These are phyloP conservation scores for Lotmaria passim DNA, from an alignment of 208 protist species.

Conservation along the genomic window DNA sequence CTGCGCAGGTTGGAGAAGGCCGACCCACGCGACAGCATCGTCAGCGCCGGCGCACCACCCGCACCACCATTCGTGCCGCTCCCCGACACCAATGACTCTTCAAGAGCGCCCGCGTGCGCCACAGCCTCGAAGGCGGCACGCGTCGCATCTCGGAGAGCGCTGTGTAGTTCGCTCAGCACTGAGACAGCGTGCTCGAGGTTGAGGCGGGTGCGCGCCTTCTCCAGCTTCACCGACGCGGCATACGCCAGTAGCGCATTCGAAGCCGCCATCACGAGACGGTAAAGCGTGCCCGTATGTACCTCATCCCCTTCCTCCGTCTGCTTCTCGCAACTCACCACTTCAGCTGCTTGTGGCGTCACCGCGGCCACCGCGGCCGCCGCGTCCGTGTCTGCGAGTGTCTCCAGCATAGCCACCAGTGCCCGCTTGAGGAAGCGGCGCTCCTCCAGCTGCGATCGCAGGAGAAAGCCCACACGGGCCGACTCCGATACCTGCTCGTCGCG, in stretches of 20 bases:
- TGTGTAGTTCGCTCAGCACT: slow-evolving; percentile 49
- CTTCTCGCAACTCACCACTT: slow-evolving; percentile 3
- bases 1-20: slow-evolving; percentile 9
- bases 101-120: background rate
- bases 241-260: slow-evolving; percentile 41
- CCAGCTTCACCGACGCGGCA: slow-evolving; percentile 48
- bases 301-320: background rate
- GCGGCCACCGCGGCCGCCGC: background rate
- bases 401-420: slow-evolving; percentile 45
- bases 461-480: slow-evolving; percentile 63
- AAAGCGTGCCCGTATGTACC: slow-evolving; percentile 47
- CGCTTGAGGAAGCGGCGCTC: slow-evolving; percentile 69
- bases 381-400: slow-evolving; percentile 22
- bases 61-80: background rate
- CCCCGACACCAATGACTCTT: background rate
- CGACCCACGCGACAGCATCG: background rate
- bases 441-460: slow-evolving; percentile 73
- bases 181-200: slow-evolving; percentile 41
- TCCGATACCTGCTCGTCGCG: slow-evolving; percentile 64
- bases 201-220: slow-evolving; percentile 51
- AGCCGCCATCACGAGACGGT: slow-evolving; percentile 42
- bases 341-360: background rate
- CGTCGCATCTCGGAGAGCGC: slow-evolving; percentile 49
- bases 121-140: slow-evolving; percentile 47
- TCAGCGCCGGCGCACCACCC: background rate